Conservation (phyloP, 83 land plant genomes). For the Picea mariana region DNA sequence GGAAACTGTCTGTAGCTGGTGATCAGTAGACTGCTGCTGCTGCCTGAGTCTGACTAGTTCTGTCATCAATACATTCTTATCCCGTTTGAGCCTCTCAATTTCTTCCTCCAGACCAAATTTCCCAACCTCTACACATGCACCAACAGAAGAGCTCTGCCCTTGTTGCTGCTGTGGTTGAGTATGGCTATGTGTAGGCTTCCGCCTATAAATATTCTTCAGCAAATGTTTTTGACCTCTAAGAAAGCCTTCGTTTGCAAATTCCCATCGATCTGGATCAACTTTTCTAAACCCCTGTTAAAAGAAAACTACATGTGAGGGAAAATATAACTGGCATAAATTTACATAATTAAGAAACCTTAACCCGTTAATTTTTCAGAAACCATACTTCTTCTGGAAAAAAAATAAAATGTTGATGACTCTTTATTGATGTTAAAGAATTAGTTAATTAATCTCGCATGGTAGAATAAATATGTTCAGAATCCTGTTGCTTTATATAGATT, state of each 20-base stretch:
- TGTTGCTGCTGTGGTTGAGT: conserved; percentile 42
- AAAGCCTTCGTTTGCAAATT: conserved; percentile 64
- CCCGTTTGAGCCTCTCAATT: conserved; percentile 88
- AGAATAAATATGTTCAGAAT: neutral
- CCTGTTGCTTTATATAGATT: neutral
- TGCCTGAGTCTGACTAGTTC: conserved; percentile 85
- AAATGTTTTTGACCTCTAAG: conserved; percentile 48
- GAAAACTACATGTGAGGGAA: neutral
- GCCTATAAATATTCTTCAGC: conserved; percentile 37
- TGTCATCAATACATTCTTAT: conserved; percentile 85
- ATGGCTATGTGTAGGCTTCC: conserved; percentile 47
- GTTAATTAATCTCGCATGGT: neutral
- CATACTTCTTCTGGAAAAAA: neutral
- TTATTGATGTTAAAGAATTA: neutral
- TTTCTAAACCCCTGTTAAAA: conserved; percentile 49
- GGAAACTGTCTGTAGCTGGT: conserved; percentile 64
- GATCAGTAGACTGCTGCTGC: conserved; percentile 85
- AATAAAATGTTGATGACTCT: neutral
- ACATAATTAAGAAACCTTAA: neutral
- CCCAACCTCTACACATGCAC: conserved; percentile 89
- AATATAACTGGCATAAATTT: neutral
- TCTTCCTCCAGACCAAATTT: conserved; percentile 89
- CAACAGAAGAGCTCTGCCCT: conserved; percentile 48
- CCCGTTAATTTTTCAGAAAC: no score
- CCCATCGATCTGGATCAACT: conserved; percentile 66